Evolutionary conservation across 1,139 yeast species (phyloP).

Genomic region (Trichomonascaceae sp.): DNA sequence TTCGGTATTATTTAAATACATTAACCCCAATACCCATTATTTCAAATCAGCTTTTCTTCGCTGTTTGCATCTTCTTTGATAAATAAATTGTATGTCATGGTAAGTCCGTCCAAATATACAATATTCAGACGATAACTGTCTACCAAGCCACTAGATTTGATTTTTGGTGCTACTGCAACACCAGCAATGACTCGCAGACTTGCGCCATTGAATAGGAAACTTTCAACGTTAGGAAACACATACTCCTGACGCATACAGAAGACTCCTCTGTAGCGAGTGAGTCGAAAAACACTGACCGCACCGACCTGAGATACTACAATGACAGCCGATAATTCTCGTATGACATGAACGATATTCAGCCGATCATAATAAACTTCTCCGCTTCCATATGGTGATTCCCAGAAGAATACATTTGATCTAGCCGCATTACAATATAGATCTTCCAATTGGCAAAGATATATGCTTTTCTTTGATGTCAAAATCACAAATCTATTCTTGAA

Average conservation of each 20-base stretch:
- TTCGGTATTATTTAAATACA: slow-evolving; percentile 2
- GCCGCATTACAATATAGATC: slow-evolving; percentile 48
- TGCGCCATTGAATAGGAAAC: slow-evolving; percentile 15
- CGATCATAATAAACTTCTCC: slow-evolving; percentile 46
- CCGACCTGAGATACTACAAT: slow-evolving; percentile 57
- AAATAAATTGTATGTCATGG: slow-evolving; percentile 17
- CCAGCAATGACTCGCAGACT: slow-evolving; percentile 20
- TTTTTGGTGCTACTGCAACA: slow-evolving; percentile 18
- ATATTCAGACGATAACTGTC: slow-evolving; percentile 14
- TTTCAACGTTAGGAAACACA: slow-evolving; percentile 34
- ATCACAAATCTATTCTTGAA: slow-evolving; percentile 43
- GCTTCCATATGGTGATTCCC: slow-evolving; percentile 29
- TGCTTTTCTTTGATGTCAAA: slow-evolving; percentile 33
- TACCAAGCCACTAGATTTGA: slow-evolving; percentile 10
- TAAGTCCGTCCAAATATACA: slow-evolving; percentile 19
- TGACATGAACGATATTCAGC: slow-evolving; percentile 44
- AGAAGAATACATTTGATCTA: slow-evolving; percentile 41
- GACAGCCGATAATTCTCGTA: slow-evolving; percentile 51
- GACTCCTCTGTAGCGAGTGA: slow-evolving; percentile 52
- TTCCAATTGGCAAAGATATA: slow-evolving; percentile 42
- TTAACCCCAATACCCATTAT: not conserved
- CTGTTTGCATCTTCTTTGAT: slow-evolving; percentile 1
- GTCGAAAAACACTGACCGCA: slow-evolving; percentile 48
- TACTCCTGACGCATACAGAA: slow-evolving; percentile 58
- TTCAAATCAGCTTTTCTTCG: not conserved